phyloP scores from a whole-genome alignment of 305 asterid species.

The Striga hermonthica region DNA sequence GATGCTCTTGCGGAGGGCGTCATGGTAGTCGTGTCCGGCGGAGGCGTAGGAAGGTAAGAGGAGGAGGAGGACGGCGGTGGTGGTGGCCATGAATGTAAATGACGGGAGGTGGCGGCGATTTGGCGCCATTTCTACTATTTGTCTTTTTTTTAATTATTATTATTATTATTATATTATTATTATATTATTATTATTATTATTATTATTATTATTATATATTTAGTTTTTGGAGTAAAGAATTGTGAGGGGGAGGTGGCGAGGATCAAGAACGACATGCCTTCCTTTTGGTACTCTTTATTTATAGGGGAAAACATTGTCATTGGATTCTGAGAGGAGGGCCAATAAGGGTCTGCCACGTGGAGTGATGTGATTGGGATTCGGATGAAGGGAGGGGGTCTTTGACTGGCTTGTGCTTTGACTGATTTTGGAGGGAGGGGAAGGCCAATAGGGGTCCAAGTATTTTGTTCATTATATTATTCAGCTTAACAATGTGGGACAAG shows the following conservation, averaged over 20 bases:
- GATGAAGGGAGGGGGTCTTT: slow-evolving; percentile 33
- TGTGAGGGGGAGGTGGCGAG: slow-evolving; percentile 38
- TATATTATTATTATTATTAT: too few species aligned
- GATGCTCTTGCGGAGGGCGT: slow-evolving; percentile 77
- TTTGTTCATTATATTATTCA: too few species aligned
- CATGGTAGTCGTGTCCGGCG: slow-evolving; percentile 58
- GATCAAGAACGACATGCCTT: not conserved
- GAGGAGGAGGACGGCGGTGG: slow-evolving; percentile 32
- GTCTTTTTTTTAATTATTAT: not conserved
- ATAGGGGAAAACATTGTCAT: slow-evolving; percentile 32
- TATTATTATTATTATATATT: not conserved
- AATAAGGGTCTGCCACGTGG: slow-evolving; percentile 38
- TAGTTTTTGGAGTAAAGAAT: not conserved
- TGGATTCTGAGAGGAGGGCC: slow-evolving; percentile 48
- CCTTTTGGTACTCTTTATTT: slow-evolving; percentile 6
- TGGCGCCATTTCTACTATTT: slow-evolving; percentile 57
- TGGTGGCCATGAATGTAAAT: slow-evolving; percentile 30
- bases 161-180: slow-evolving; percentile 3
- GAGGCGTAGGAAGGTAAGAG: slow-evolving; percentile 15
- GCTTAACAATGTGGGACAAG: too few species aligned
- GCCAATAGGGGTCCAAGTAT: too few species aligned
- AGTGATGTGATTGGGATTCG: slow-evolving; percentile 25
- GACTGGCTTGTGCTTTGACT: slow-evolving; percentile 40
- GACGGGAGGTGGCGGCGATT: slow-evolving; percentile 39
- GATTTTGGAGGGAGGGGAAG: slow-evolving; percentile 16